Evolutionary conservation across 1,284 basidiomycete genomes (phyloP).

Genomic region (Sphaerobolus stellatus): DNA sequence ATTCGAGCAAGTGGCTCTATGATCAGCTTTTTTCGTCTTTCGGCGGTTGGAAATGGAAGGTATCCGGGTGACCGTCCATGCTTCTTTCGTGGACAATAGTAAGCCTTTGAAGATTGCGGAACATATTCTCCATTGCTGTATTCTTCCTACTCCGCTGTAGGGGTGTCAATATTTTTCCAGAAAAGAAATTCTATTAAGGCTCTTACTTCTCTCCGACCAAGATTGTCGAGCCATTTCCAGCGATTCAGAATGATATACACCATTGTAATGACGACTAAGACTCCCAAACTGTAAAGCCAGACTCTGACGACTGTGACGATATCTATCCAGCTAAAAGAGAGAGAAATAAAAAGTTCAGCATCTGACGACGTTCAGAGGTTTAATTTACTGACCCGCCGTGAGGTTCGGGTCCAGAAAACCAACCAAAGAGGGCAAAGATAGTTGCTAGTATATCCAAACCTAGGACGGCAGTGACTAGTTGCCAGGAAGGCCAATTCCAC

Average conservation of each 20-base stretch:
- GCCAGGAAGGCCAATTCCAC: slow-evolving; percentile 20
- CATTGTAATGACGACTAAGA: slow-evolving; percentile 44
- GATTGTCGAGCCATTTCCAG: slow-evolving; percentile 40
- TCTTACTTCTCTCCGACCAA: slow-evolving; percentile 37
- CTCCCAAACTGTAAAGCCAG: slow-evolving; percentile 50
- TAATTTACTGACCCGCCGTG: slow-evolving; percentile 34
- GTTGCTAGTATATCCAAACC: slow-evolving; percentile 51
- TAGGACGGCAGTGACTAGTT: slow-evolving; percentile 37
- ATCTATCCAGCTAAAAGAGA: slow-evolving; percentile 39
- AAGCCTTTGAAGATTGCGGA: slow-evolving; percentile 45
- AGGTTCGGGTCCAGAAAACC: slow-evolving; percentile 45
- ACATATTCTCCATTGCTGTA: slow-evolving; percentile 46
- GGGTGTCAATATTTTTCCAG: slow-evolving; percentile 1
- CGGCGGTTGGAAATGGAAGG: slow-evolving; percentile 1
- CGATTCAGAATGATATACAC: slow-evolving; percentile 31
- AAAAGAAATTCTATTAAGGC: not conserved
- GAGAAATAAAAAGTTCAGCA: not conserved
- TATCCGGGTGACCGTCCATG: slow-evolving; percentile 2
- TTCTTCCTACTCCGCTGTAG: slow-evolving; percentile 41
- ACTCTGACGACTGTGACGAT: slow-evolving; percentile 53
- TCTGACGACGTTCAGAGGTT: not conserved
- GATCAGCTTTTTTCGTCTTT: not conserved
- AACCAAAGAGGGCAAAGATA: slow-evolving; percentile 51
- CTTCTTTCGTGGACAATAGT: slow-evolving; percentile 45
- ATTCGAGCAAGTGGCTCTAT: too few relatives aligned